Evolutionary conservation across 768 basidiomycete species (phyloP).

Genomic region (Fomitopsis pulvina): DNA sequence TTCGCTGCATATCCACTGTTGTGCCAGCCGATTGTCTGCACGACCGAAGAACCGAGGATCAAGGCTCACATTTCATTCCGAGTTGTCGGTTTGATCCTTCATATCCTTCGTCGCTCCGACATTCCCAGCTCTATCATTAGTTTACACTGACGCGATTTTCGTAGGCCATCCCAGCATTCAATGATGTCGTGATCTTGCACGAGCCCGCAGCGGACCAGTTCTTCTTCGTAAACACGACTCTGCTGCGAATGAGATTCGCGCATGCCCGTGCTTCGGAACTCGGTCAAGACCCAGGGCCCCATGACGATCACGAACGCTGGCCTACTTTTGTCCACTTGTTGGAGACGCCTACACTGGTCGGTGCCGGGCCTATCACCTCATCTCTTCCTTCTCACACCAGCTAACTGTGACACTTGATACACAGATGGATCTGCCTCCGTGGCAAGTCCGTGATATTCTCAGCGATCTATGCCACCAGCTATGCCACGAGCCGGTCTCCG

Average conservation of each 20-base stretch:
- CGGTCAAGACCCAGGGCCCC: not conserved
- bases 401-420: not conserved
- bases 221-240: conserved; percentile 42
- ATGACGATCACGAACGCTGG: not conserved
- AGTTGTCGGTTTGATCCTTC: not conserved
- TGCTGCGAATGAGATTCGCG: conserved; percentile 8
- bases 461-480: not conserved
- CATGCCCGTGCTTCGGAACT: conserved; percentile 8
- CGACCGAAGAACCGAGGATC: too few species aligned
- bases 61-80: too few species aligned
- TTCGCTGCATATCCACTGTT: too few species aligned
- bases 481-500: conserved; percentile 10
- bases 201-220: conserved; percentile 43
- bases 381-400: not conserved
- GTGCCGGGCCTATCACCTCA: not conserved
- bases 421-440: not conserved
- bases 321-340: conserved; percentile 2
- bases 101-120: too few species aligned
- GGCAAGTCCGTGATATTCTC: not conserved
- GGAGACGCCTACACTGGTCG: conserved; percentile 2
- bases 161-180: conserved; percentile 29
- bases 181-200: conserved; percentile 36
- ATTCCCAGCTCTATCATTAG: too few species aligned
- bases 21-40: too few species aligned
- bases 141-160: not conserved